Evolutionary conservation across 139 green algal species (phyloP), one percentile per base, ranked within the genome.

Genomic region (Yamagishiella unicocca): DNA sequence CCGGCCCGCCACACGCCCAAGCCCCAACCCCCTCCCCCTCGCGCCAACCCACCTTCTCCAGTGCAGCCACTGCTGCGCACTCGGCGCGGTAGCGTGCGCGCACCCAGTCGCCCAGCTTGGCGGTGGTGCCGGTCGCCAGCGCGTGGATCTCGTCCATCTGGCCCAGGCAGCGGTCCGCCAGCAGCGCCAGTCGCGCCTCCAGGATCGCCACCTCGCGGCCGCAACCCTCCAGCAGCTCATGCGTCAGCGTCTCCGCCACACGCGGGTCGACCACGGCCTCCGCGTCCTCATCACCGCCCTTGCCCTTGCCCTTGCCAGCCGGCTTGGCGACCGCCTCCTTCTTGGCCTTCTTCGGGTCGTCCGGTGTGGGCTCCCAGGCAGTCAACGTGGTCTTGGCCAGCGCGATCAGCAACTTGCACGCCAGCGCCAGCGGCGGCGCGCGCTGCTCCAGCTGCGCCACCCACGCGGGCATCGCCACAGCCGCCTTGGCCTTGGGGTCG

Each of bases 51-150:
- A 80, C 42, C 22, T 84, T 82, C 55, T 94, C 91, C 80, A 96
- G 66, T n/a, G 94, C 93, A 19, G 87, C 82, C 42, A 96, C 94
- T 27, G 95, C 92, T n/a, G 89, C 90, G 89, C 95, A 97, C 90
- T 96, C 94, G 1, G 72, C 89, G 21, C 89, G 72, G 92, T 94
- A 96, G 6, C 94, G 86, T n/a, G 37, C 46, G 29, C 88, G 74
- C 31, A 92, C 81, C 90, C 90, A 95, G 54, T 92, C 90, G 22
- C 86, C 88, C 61, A 95, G 87, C 68, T 66, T 74, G 29, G 27
- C 71, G 35, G 43, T 9, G 22, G 72, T 78, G 22, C 85, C 86
- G 38, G 78, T 37, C 21, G 77, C 92, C 31, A 85, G 77, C 61
- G 66, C 54, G 33, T 42, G 58, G 21, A 83, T 72, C 71, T 89